Conservation (phyloP, 768 basidiomycete genomes). For the Collybia sordida region DNA sequence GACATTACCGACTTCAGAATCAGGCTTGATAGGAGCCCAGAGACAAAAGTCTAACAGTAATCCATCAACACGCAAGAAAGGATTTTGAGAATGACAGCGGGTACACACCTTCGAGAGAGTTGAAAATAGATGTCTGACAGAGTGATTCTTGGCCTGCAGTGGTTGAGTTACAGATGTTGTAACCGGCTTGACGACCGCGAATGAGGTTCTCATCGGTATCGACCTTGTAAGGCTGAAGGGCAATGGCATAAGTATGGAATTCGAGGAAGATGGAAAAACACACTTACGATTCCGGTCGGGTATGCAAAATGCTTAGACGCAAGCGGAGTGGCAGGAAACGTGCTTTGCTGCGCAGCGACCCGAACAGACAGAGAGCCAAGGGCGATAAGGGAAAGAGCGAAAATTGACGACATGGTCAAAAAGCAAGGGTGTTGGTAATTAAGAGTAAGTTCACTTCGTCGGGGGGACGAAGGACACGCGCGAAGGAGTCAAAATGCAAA, state of each 20-base stretch:
- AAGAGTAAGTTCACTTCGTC: too few species aligned
- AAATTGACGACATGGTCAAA: not conserved
- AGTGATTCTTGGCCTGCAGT: constrained; percentile 58
- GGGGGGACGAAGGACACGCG: too few species aligned
- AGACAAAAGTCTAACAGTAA: constrained; percentile 53
- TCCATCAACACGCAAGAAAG: not conserved
- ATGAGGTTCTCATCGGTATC: constrained; percentile 30
- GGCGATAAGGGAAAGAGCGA: not conserved
- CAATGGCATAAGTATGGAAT: not conserved
- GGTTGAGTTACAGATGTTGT: constrained; percentile 67
- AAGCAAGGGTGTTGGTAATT: too few species aligned
- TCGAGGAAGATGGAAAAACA: not conserved
- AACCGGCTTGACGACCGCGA: constrained; percentile 53
- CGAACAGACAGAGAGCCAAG: not conserved
- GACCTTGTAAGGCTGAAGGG: constrained; percentile 33
- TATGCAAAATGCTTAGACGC: constrained; percentile 41
- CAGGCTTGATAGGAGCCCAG: constrained; percentile 48
- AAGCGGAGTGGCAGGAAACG: constrained; percentile 39
- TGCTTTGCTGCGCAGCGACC: constrained; percentile 16
- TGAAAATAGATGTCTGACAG: constrained; percentile 63
- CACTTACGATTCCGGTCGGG: constrained; percentile 38
- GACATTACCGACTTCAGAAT: constrained; percentile 51
- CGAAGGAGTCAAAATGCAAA: too few species aligned
- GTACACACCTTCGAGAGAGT: constrained; percentile 45
- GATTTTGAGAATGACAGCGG: not conserved